Evolutionary conservation across 1,284 basidiomycete genomes (phyloP).

Genomic region (Pseudozyma flocculosa): DNA sequence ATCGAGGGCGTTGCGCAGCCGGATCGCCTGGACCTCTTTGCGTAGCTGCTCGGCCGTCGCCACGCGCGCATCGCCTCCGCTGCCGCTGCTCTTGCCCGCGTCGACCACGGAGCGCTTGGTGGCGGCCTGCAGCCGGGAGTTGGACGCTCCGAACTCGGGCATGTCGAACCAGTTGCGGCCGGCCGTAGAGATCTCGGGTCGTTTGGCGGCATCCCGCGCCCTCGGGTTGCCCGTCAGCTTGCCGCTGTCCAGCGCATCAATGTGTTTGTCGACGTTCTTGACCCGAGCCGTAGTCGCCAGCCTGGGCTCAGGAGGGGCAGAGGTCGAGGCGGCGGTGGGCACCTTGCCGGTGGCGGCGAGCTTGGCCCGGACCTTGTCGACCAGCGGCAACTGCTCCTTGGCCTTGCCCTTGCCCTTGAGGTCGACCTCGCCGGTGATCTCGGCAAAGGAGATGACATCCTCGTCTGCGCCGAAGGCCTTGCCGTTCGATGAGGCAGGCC

Average conservation of each 20-base stretch:
- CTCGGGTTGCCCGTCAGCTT: neutral
- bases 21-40: slow-evolving; percentile 88
- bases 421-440: slow-evolving; percentile 1
- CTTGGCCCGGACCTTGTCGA: no score
- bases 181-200: slow-evolving; percentile 60
- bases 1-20: slow-evolving; percentile 86
- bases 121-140: slow-evolving; percentile 16
- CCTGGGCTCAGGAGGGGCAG: no score
- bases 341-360: no score
- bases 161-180: slow-evolving; percentile 88
- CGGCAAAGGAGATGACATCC: slow-evolving; percentile 33
- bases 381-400: slow-evolving; percentile 14
- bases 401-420: slow-evolving; percentile 25
- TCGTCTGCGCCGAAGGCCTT: slow-evolving; percentile 29
- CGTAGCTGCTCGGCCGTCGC: slow-evolving; percentile 66
- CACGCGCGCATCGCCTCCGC: slow-evolving; percentile 41
- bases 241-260: slow-evolving; percentile 20
- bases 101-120: slow-evolving; percentile 31
- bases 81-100: slow-evolving; percentile 26
- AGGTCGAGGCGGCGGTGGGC: no score
- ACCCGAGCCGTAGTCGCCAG: slow-evolving; percentile 1
- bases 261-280: slow-evolving; percentile 30
- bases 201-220: no score
- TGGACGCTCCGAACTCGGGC: slow-evolving; percentile 67
- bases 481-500: slow-evolving; percentile 1